These are phyloP conservation scores for Modicella reniformis DNA, from an alignment of 371 early-diverging fungal genomes.

Conservation along the genomic window DNA sequence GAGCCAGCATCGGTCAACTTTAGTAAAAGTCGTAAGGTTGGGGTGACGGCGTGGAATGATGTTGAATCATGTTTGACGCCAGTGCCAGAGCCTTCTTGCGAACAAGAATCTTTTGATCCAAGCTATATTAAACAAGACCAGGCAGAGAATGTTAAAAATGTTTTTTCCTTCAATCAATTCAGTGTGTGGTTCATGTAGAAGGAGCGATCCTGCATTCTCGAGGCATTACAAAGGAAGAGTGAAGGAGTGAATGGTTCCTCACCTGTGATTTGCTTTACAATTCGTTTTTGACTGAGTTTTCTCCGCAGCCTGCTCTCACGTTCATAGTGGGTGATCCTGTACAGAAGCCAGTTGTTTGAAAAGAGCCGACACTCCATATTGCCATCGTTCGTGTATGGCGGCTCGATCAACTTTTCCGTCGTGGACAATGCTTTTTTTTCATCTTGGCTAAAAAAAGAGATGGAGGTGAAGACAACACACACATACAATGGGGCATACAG, in stretches of 20 bases:
- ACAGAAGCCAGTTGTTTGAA: conserved; percentile 65
- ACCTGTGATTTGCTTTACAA: conserved; percentile 72
- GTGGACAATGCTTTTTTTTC: too few relatives aligned
- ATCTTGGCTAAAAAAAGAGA: too few relatives aligned
- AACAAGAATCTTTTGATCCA: conserved; percentile 28
- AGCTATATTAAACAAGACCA: background rate
- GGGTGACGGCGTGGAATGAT: conserved; percentile 44
- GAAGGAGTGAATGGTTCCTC: background rate
- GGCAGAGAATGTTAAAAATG: too few relatives aligned
- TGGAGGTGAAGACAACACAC: too few relatives aligned
- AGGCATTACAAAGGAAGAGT: background rate
- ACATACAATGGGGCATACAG: too few relatives aligned
- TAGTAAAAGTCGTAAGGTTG: conserved; percentile 64
- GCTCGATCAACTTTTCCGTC: conserved; percentile 64
- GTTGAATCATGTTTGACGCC: conserved; percentile 54
- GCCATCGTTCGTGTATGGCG: conserved; percentile 58
- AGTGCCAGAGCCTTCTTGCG: conserved; percentile 45
- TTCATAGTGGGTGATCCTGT: conserved; percentile 66
- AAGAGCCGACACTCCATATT: conserved; percentile 57
- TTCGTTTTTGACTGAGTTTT: too few relatives aligned
- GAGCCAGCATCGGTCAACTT: conserved; percentile 59
- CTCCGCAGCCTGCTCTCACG: conserved; percentile 76
- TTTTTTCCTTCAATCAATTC: too few relatives aligned
- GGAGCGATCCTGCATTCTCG: too few relatives aligned
- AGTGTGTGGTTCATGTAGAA: too few relatives aligned